Conservation (phyloP, 2,329 filamentous ascomycete genomes). For the Pezicula neosporulosa region DNA sequence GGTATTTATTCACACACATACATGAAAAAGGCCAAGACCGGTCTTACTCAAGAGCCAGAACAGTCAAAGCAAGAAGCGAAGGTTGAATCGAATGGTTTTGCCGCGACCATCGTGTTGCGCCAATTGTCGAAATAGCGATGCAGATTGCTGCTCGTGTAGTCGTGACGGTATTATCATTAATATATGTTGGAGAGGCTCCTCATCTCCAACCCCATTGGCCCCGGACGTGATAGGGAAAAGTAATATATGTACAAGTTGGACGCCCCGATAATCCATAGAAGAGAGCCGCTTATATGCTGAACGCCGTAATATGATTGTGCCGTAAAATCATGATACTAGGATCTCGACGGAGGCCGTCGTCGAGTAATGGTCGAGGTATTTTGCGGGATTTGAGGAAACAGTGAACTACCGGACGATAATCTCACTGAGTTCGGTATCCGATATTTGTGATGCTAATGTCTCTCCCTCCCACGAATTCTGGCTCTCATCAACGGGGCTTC, state of each 20-base stretch:
- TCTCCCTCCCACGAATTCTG: slow-evolving; percentile 54
- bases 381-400: neutral
- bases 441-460: slow-evolving; percentile 38
- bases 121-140: neutral
- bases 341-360: slow-evolving; percentile 17
- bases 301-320: slow-evolving; percentile 27
- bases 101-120: neutral
- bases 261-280: slow-evolving; percentile 11
- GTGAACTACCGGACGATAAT: slow-evolving; percentile 21
- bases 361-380: slow-evolving; percentile 7
- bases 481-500: slow-evolving; percentile 48
- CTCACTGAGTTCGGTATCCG: slow-evolving; percentile 28
- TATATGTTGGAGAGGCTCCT: slow-evolving; percentile 14
- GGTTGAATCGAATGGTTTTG: slow-evolving; percentile 2
- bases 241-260: slow-evolving; percentile 24
- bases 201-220: slow-evolving; percentile 1
- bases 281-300: slow-evolving; percentile 26
- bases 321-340: slow-evolving; percentile 26
- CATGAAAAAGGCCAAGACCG: neutral
- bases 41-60: slow-evolving; percentile 4
- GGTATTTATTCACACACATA: slow-evolving; percentile 14
- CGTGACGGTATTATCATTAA: slow-evolving; percentile 21
- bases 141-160: neutral
- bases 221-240: slow-evolving; percentile 1
- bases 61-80: slow-evolving; percentile 15